phyloP scores from a whole-genome alignment of 345 rosid genomes.

The Moricandia arvensis region DNA sequence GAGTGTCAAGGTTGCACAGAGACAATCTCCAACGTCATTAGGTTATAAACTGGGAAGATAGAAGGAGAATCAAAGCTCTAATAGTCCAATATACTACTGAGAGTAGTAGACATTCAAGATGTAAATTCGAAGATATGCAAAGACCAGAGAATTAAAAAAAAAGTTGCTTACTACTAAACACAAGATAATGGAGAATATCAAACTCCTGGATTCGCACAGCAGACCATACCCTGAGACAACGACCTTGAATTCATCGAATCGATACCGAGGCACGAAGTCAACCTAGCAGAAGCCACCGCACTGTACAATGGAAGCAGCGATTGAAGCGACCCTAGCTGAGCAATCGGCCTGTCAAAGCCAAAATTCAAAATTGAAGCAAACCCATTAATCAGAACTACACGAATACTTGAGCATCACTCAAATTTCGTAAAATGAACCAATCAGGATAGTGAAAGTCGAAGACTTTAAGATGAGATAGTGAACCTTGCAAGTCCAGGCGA shows the following conservation, averaged over 20 bases:
- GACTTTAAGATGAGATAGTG: not conserved
- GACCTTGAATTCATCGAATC: conserved; percentile 78
- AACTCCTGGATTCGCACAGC: conserved; percentile 97
- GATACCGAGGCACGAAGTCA: conserved; percentile 83
- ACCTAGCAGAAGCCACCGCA: conserved; percentile 81
- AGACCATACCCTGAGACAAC: conserved; percentile 97
- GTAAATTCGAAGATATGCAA: not conserved
- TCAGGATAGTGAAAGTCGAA: not conserved
- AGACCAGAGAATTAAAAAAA: conserved; percentile 23
- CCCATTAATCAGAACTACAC: not conserved
- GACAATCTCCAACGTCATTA: not conserved
- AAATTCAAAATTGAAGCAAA: conserved; percentile 3
- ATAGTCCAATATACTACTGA: not conserved
- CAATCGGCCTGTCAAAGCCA: conserved; percentile 50
- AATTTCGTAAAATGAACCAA: not conserved
- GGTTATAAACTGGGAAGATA: not conserved
- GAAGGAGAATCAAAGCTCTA: not conserved
- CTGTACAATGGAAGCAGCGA: conserved; percentile 82
- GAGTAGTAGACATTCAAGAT: not conserved
- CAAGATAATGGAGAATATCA: conserved; percentile 59
- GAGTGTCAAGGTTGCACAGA: not conserved
- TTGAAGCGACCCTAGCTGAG: conserved; percentile 67
- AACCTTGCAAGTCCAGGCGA: conserved; percentile 55
- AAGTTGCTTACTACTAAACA: conserved; percentile 66
- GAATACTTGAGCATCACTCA: not conserved